A percentile compares a stretch with the other conserved stretches of the same genome.
These are phyloP conservation scores for Daldinia sp. DNA, from an alignment of 2,329 filamentous ascomycete genomes.

Conservation along the genomic window DNA sequence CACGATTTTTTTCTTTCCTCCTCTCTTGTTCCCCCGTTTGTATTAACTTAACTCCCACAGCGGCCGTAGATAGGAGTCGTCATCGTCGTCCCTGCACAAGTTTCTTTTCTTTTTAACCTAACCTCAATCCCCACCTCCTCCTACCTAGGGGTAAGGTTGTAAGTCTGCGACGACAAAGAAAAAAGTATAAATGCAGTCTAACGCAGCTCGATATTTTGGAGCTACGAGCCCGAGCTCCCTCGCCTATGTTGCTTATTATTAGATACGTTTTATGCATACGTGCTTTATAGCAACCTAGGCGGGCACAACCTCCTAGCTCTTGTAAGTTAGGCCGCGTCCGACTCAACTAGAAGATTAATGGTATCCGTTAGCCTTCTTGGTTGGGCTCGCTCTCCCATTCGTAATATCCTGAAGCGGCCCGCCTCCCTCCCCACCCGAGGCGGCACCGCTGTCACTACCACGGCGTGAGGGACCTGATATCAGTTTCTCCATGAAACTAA, in stretches of 20 bases:
- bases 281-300: neutral
- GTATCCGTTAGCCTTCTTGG: conserved; percentile 45
- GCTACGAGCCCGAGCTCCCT: neutral
- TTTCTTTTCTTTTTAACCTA: neutral
- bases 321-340: neutral
- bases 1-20: neutral
- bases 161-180: neutral
- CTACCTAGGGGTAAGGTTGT: neutral
- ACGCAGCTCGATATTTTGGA: conserved; percentile 4
- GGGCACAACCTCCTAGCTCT: neutral
- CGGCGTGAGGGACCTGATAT: conserved; percentile 57
- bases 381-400: conserved; percentile 50
- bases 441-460: neutral
- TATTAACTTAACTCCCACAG: conserved; percentile 5
- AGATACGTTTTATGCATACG: neutral
- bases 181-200: conserved; percentile 31
- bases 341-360: conserved; percentile 17
- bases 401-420: conserved; percentile 50
- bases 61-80: neutral
- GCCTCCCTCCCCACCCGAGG: conserved; percentile 10
- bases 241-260: conserved; percentile 10
- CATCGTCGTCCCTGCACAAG: neutral
- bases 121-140: neutral
- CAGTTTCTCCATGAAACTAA: conserved; percentile 94
- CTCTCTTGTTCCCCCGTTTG: neutral